Conservation (phyloP, 2,329 filamentous ascomycete species). For the Chaetomiaceae sp. region DNA sequence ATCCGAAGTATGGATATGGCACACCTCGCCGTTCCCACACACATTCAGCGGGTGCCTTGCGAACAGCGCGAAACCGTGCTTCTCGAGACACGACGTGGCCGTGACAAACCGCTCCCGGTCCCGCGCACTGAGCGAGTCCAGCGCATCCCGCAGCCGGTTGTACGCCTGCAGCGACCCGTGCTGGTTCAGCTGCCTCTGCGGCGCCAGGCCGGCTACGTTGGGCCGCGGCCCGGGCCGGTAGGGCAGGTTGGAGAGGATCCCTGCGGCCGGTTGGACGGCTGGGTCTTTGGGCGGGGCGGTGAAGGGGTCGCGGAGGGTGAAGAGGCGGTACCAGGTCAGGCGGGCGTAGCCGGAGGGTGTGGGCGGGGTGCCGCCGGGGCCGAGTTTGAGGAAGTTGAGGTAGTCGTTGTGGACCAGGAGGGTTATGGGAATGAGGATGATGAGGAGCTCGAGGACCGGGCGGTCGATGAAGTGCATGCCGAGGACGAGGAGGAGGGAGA, state of each 20-base stretch:
- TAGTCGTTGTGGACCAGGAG: constrained; percentile 66
- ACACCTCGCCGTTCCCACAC: constrained; percentile 75
- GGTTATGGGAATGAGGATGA: constrained; percentile 45
- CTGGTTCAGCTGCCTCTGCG: constrained; percentile 74
- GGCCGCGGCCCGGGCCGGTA: constrained; percentile 62
- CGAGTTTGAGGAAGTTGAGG: constrained; percentile 68
- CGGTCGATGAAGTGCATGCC: constrained; percentile 50
- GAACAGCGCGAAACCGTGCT: constrained; percentile 75
- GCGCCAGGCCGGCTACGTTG: constrained; percentile 68
- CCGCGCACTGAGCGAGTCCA: constrained; percentile 47
- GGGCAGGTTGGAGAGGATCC: constrained; percentile 58
- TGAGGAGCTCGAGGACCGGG: constrained; percentile 44
- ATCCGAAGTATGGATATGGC: constrained; percentile 73
- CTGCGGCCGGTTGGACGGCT: constrained; percentile 48
- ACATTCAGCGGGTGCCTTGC: constrained; percentile 60
- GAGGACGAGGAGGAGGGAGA: constrained; percentile 44
- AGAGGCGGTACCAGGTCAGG: constrained; percentile 67
- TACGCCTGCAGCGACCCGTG: constrained; percentile 52
- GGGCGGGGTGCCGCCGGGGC: constrained; percentile 74
- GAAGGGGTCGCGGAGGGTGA: constrained; percentile 68
- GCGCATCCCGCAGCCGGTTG: constrained; percentile 47
- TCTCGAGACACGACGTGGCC: constrained; percentile 73
- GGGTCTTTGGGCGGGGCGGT: constrained; percentile 50
- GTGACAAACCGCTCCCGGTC: constrained; percentile 50
- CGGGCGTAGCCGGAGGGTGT: constrained; percentile 69